Conservation (phyloP, 306 rosid species). For the Betula pendula region DNA sequence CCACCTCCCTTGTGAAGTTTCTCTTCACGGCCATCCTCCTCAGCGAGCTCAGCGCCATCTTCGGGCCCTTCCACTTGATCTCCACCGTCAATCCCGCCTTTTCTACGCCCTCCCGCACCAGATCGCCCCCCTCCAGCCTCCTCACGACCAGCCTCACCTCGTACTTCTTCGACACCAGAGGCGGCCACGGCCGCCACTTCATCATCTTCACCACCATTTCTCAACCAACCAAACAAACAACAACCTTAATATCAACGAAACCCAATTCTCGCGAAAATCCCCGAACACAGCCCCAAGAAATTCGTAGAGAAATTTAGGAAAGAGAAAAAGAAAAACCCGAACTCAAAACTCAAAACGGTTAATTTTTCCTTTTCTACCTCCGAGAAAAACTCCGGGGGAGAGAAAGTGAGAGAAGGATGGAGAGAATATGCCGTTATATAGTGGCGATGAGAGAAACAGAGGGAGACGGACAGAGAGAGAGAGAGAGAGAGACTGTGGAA, state of each 20-base stretch:
- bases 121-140: slow-evolving; percentile 60
- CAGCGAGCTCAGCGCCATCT: slow-evolving; percentile 60
- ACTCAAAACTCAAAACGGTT: slow-evolving; percentile 1
- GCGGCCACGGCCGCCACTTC: slow-evolving; percentile 98
- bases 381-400: slow-evolving; percentile 25
- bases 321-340: background rate
- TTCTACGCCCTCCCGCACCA: slow-evolving; percentile 32
- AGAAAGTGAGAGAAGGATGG: slow-evolving; percentile 6
- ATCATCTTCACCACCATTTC: slow-evolving; percentile 90
- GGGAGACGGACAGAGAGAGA: slow-evolving; percentile 15
- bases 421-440: slow-evolving; percentile 45
- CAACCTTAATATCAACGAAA: background rate
- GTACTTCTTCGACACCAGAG: slow-evolving; percentile 57
- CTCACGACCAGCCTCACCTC: slow-evolving; percentile 53
- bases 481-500: background rate
- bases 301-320: background rate
- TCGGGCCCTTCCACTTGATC: slow-evolving; percentile 90
- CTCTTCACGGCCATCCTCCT: slow-evolving; percentile 58
- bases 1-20: slow-evolving; percentile 66
- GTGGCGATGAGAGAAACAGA: slow-evolving; percentile 21
- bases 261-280: background rate
- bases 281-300: background rate
- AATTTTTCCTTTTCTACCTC: background rate
- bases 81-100: slow-evolving; percentile 48
- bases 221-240: background rate